Evolutionary conservation across 305 asterid genomes (phyloP).

Genomic region (Fraxinus angustifolia): DNA sequence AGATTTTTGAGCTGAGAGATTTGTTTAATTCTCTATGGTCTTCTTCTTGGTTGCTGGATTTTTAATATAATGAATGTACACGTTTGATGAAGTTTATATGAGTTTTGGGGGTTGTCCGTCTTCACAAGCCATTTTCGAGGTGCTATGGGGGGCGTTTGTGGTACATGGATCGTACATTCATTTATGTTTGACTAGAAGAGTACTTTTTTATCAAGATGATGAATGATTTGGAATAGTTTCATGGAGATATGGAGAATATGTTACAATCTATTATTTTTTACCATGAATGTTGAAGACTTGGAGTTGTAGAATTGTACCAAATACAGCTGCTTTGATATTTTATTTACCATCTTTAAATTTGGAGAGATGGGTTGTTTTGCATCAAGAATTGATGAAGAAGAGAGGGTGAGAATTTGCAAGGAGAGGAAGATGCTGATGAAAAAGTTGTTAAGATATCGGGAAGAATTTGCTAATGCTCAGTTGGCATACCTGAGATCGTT

Average conservation of each 20-base stretch:
- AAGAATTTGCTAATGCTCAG: constrained; percentile 74
- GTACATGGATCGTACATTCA: not conserved
- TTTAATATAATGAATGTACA: not conserved
- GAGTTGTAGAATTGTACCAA: not conserved
- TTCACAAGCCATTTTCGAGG: constrained; percentile 9
- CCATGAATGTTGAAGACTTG: constrained; percentile 1
- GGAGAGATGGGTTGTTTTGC: constrained; percentile 71
- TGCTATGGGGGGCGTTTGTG: constrained; percentile 1
- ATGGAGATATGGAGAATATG: not conserved
- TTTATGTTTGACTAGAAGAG: not conserved
- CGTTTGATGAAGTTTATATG: not conserved
- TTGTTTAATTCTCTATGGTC: constrained; percentile 10
- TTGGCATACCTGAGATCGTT: constrained; percentile 65
- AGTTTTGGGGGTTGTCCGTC: not conserved
- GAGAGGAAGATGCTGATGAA: constrained; percentile 75
- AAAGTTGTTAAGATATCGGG: constrained; percentile 46
- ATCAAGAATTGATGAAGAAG: constrained; percentile 66
- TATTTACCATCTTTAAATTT: not conserved
- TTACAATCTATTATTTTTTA: constrained; percentile 1
- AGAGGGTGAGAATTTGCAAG: constrained; percentile 64
- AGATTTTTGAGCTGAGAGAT: constrained; percentile 20
- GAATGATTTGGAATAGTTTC: not conserved
- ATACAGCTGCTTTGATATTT: not conserved
- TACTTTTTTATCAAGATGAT: constrained; percentile 1
- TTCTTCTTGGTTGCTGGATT: constrained; percentile 23